Evolutionary conservation across 2,329 filamentous ascomycete genomes (phyloP).

Genomic region (Penicillium crustosum): DNA sequence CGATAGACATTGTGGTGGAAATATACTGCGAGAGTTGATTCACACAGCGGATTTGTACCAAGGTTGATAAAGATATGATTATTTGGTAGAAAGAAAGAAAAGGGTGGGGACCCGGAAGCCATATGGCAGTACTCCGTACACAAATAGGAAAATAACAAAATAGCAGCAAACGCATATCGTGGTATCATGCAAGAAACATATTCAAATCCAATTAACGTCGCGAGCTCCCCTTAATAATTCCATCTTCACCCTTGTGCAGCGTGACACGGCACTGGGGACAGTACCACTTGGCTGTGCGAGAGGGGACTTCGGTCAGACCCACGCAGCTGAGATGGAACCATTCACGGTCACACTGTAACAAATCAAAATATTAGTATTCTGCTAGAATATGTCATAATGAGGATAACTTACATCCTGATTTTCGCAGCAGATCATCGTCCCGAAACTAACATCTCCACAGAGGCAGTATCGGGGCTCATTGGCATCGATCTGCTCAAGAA

Average conservation of each 20-base stretch:
- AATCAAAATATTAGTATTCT: slow-evolving; percentile 15
- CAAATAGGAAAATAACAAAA: not conserved
- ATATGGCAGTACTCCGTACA: not conserved
- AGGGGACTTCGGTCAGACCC: slow-evolving; percentile 57
- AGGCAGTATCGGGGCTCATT: slow-evolving; percentile 65
- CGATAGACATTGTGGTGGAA: not conserved
- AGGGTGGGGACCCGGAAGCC: not conserved
- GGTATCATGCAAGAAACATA: slow-evolving; percentile 27
- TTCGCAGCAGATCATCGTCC: slow-evolving; percentile 66
- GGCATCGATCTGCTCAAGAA: slow-evolving; percentile 56
- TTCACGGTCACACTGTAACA: slow-evolving; percentile 60
- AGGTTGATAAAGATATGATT: not conserved
- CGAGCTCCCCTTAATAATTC: slow-evolving; percentile 39
- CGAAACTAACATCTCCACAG: slow-evolving; percentile 64
- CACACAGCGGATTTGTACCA: too few species aligned
- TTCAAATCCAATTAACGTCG: slow-evolving; percentile 27
- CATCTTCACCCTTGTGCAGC: slow-evolving; percentile 44
- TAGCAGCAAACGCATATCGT: slow-evolving; percentile 14
- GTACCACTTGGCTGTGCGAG: slow-evolving; percentile 64
- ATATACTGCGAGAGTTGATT: not conserved
- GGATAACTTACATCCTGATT: slow-evolving; percentile 53
- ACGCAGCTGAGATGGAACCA: slow-evolving; percentile 68
- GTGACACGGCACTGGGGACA: slow-evolving; percentile 62
- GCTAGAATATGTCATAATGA: not conserved
- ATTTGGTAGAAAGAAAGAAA: not conserved